Base-by-base conservation (phyloP, 345 rosid species). In the Rhodamnia argentea region DNA sequence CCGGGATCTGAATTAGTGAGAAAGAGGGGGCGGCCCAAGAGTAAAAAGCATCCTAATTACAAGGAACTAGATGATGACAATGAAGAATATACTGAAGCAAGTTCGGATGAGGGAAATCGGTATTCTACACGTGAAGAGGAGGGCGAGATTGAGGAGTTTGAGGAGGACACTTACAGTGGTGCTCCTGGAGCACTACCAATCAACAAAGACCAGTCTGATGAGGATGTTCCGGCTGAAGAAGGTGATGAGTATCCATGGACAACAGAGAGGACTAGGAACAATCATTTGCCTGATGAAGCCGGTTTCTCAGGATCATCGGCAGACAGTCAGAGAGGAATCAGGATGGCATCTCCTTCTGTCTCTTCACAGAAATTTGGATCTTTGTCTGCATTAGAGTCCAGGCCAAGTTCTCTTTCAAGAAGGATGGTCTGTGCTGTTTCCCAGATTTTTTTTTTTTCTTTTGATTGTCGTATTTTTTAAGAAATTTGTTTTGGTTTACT, bases 231-330 rank as follows among this genome's bases (percentile, higher is more conserved):
- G 3, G 90, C 87, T 83, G 95, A 91, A 84, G 92, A 84, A 58
- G 92, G 91, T 51, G 90, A 93, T 85, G 93, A 90, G 86, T 94
- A 94, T 90, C 91, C 91, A 47, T 93, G 87, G 87, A 88, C 92
- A 85, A 86, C 93, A 32, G 95, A 93, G 86, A 88, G 87, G 87
- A 86, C 88, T 85, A 92, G 92, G 89, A 93, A 92, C 86, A 90
- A 91, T 74, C 91, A 85, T 85, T 58, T 90, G 16, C 91, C 87
- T 56, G 96, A 93, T 83, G 96, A 93, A 90, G 93, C 93, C 47
- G 96, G 95, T 91, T 94, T 98, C 74, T 94, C 99, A 14, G 99
- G 96, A 87, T 98, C 99, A 89, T 98, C 99, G 27, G 91, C 96
- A 16, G 97, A 93, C 84, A 90, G 92, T 90, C 94, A 87, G 86